Percentiles rank a stretch among this genome's conserved stretches.
Conservation (phyloP, 2,329 filamentous ascomycete species). For the Immersiporthe knoxdaviesiana region DNA sequence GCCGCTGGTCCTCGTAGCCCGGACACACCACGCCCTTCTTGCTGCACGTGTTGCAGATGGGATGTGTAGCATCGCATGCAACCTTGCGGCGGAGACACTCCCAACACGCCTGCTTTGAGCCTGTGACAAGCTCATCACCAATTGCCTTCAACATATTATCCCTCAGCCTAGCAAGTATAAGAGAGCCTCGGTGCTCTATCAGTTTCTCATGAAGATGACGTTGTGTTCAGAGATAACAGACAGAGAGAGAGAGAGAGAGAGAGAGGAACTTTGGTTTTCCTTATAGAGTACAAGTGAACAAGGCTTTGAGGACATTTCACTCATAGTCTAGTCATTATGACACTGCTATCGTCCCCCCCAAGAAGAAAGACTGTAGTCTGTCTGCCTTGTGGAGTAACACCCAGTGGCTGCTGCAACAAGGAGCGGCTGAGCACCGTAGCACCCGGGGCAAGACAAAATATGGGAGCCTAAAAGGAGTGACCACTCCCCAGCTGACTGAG, state of each 20-base stretch:
- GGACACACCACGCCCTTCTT: slow-evolving; percentile 2
- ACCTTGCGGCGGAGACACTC: slow-evolving; percentile 10
- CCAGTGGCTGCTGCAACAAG: not conserved
- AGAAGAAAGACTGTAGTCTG: not conserved
- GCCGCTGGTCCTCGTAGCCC: slow-evolving; percentile 7
- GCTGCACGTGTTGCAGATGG: slow-evolving; percentile 3
- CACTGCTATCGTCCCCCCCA: not conserved
- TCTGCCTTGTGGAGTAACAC: not conserved
- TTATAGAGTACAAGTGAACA: not conserved
- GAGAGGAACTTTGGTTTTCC: not conserved
- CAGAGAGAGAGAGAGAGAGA: no score
- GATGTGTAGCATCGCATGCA: slow-evolving; percentile 3
- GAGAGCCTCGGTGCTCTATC: not conserved
- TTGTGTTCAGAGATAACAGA: not conserved
- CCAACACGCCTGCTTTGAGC: slow-evolving; percentile 2
- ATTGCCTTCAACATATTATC: not conserved
- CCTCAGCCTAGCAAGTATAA: not conserved
- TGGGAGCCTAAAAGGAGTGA: no score
- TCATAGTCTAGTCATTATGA: not conserved
- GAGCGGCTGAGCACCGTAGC: slow-evolving; percentile 1
- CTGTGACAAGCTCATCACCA: not conserved
- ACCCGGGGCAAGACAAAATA: not conserved
- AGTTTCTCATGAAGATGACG: not conserved
- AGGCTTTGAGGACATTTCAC: not conserved
- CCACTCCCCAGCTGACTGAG: no score